Percentiles rank a stretch among this genome's conserved stretches.
Evolutionary conservation across 148 eudicot genomes (phyloP).

Genomic region (Mesembryanthemum crystallinum): DNA sequence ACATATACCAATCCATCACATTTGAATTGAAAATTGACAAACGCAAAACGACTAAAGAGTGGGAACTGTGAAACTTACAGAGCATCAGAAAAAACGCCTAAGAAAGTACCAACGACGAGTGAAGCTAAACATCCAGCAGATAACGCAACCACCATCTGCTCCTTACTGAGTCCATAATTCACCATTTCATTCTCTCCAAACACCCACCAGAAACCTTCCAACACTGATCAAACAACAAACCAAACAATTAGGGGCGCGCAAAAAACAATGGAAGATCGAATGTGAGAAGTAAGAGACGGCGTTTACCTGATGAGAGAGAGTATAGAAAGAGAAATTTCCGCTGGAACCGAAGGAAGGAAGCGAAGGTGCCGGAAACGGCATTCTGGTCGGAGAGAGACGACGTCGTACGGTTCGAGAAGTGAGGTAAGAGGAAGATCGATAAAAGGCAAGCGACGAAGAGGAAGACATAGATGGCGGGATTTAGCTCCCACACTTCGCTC

Average conservation of each 20-base stretch:
- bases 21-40: background rate
- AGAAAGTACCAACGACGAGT: slow-evolving; percentile 48
- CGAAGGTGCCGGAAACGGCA: slow-evolving; percentile 39
- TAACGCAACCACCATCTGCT: slow-evolving; percentile 51
- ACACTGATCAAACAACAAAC: slow-evolving; percentile 33
- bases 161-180: slow-evolving; percentile 45
- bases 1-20: background rate
- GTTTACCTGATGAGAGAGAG: slow-evolving; percentile 65
- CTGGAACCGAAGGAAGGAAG: slow-evolving; percentile 58
- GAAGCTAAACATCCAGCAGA: slow-evolving; percentile 60
- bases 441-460: slow-evolving; percentile 50
- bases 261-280: background rate
- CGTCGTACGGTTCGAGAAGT: slow-evolving; percentile 30
- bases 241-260: background rate
- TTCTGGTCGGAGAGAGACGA: slow-evolving; percentile 26
- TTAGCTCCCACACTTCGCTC: slow-evolving; percentile 63
- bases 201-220: slow-evolving; percentile 74
- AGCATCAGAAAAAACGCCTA: slow-evolving; percentile 75
- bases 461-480: slow-evolving; percentile 41
- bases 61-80: slow-evolving; percentile 47
- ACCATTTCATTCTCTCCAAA: slow-evolving; percentile 72
- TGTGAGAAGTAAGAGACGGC: background rate
- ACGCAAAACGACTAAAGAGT: background rate
- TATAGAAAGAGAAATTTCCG: slow-evolving; percentile 57
- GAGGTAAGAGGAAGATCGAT: slow-evolving; percentile 58